Evolutionary conservation across 2,329 filamentous ascomycete genomes (phyloP).

Genomic region (Pestalotiopsis sp.): DNA sequence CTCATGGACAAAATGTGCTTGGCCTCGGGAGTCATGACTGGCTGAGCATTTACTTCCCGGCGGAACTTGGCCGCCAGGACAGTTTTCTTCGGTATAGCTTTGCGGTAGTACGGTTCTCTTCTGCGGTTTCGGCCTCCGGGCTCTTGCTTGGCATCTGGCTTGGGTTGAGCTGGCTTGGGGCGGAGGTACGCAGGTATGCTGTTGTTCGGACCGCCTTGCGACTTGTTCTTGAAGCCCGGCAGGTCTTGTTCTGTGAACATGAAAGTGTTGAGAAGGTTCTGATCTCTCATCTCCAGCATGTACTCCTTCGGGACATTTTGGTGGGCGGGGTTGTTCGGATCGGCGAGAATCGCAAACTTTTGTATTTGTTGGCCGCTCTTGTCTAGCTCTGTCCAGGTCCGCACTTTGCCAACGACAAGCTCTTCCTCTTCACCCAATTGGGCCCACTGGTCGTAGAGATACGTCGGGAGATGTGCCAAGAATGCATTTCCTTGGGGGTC

Average conservation of each 20-base stretch:
- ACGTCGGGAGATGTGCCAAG: conserved; percentile 75
- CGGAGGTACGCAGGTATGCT: conserved; percentile 59
- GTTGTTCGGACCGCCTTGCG: conserved; percentile 56
- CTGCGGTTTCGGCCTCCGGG: conserved; percentile 34
- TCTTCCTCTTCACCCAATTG: conserved; percentile 78
- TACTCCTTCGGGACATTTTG: conserved; percentile 85
- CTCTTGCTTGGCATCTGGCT: conserved; percentile 33
- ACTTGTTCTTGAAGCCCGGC: conserved; percentile 68
- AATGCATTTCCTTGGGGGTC: conserved; percentile 54
- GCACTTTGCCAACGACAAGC: conserved; percentile 77
- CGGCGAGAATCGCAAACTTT: conserved; percentile 66
- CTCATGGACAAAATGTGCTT: conserved; percentile 59
- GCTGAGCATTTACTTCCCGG: conserved; percentile 75
- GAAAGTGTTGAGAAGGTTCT: conserved; percentile 78
- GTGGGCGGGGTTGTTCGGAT: conserved; percentile 64
- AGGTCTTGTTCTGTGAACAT: conserved; percentile 94
- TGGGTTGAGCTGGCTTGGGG: conserved; percentile 41
- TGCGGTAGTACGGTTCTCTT: conserved; percentile 63
- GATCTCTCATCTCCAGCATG: conserved; percentile 67
- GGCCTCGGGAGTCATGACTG: conserved; percentile 71
- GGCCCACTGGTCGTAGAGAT: conserved; percentile 79
- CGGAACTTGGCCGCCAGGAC: conserved; percentile 70
- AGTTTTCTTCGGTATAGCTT: conserved; percentile 81
- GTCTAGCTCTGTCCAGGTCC: conserved; percentile 56
- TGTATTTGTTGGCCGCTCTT: conserved; percentile 47